Conservation (phyloP, 768 basidiomycete species). For the Lactarius hatsudake region DNA sequence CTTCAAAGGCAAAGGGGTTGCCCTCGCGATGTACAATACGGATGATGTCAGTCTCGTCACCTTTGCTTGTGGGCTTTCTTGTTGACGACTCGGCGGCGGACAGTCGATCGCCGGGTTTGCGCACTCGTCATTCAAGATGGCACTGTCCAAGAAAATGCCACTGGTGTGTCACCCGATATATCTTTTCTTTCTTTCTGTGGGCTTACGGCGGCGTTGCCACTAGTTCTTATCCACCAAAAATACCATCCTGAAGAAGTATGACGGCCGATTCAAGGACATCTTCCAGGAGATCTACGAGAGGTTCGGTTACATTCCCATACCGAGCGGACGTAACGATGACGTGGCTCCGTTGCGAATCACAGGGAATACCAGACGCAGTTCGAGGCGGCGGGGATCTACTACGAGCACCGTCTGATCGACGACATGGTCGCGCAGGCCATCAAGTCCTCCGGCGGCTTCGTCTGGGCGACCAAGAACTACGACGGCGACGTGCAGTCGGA, state of each 20-base stretch:
- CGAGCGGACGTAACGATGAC: background rate
- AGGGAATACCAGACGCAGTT: constrained; percentile 71
- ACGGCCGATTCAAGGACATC: constrained; percentile 98
- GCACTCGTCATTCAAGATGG: constrained; percentile 98
- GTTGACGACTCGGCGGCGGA: background rate
- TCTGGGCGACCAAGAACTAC: constrained; percentile 69
- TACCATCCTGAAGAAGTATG: constrained; percentile 96
- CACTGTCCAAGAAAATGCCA: constrained; percentile 70
- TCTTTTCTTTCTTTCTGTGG: background rate
- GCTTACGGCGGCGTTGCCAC: background rate
- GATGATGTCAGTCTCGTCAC: constrained; percentile 60
- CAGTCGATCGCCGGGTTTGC: constrained; percentile 94
- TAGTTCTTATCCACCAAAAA: constrained; percentile 99
- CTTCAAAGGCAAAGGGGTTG: constrained; percentile 90
- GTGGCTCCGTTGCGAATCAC: background rate
- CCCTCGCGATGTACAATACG: constrained; percentile 98
- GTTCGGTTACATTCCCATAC: constrained; percentile 35
- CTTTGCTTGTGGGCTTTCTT: background rate
- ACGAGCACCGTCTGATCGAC: constrained; percentile 96
- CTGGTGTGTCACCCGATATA: constrained; percentile 41
- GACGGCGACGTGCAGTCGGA: constrained; percentile 71
- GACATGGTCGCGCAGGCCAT: constrained; percentile 98
- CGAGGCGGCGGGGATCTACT: constrained; percentile 72
- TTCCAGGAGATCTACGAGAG: constrained; percentile 94
- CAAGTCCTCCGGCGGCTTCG: constrained; percentile 89